phyloP scores from a whole-genome alignment of 1,139 yeast genomes.

The Pichia norvegensis region DNA sequence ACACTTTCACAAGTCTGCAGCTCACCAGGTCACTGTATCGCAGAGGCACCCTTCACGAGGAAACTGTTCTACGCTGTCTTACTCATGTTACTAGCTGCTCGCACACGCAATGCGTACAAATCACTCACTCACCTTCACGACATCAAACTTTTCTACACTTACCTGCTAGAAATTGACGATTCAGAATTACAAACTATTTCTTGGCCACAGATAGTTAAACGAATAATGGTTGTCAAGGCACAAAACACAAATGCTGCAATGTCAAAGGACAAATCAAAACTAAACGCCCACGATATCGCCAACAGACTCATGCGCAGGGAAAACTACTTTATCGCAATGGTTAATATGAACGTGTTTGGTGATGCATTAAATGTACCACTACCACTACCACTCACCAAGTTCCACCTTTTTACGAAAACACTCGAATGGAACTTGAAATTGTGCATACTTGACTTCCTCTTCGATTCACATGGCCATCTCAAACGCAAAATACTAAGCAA shows the following conservation, averaged over 20 bases:
- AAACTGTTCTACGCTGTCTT: constrained; percentile 61
- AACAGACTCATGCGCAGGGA: constrained; percentile 94
- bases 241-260: constrained; percentile 60
- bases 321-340: constrained; percentile 82
- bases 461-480: constrained; percentile 80
- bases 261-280: constrained; percentile 59
- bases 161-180: constrained; percentile 62
- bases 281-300: constrained; percentile 92
- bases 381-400: constrained; percentile 33
- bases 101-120: constrained; percentile 53
- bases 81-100: constrained; percentile 46
- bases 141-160: constrained; percentile 54
- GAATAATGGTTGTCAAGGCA: constrained; percentile 66
- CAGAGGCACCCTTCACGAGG: constrained; percentile 41
- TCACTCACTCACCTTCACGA: constrained; percentile 49
- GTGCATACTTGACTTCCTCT: constrained; percentile 80
- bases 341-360: constrained; percentile 70
- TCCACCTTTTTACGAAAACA: constrained; percentile 62
- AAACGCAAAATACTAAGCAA: constrained; percentile 66
- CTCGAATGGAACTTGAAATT: constrained; percentile 90
- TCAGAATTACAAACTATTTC: constrained; percentile 87
- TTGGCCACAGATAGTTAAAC: constrained; percentile 83
- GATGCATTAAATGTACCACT: constrained; percentile 39
- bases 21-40: constrained; percentile 53
- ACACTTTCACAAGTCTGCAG: constrained; percentile 30